Conservation (phyloP, 1,139 yeast genomes). For the Suzukiozyma palmioleophila region DNA sequence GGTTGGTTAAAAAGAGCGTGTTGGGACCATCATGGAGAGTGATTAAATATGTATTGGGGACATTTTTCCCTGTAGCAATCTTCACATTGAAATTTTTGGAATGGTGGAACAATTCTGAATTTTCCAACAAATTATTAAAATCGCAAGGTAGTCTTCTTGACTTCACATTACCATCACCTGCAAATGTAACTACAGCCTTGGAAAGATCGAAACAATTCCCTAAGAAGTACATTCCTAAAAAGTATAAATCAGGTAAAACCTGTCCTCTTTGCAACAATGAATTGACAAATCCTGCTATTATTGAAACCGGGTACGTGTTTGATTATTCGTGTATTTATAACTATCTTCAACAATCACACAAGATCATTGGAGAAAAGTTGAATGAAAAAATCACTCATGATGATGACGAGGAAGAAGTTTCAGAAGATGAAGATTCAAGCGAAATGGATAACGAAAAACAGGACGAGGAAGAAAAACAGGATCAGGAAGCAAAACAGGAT, state of each 20-base stretch:
- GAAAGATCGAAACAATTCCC: conserved; percentile 8
- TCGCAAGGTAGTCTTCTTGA: conserved; percentile 48
- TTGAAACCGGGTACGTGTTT: conserved; percentile 88
- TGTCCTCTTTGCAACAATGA: conserved; percentile 74
- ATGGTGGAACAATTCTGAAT: conserved; percentile 89
- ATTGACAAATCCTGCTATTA: conserved; percentile 75
- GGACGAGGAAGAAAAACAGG: conserved; percentile 6
- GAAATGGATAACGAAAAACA: conserved; percentile 7
- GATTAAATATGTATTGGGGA: conserved; percentile 40
- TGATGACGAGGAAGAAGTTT: conserved; percentile 14
- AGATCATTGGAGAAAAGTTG: conserved; percentile 23
- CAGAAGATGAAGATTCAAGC: conserved; percentile 14
- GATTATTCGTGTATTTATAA: conserved; percentile 84
- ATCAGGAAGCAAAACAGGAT: conserved; percentile 8
- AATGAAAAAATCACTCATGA: conserved; percentile 9
- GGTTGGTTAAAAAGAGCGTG: conserved; percentile 24
- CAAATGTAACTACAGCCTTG: conserved; percentile 19
- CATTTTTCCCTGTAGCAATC: conserved; percentile 77
- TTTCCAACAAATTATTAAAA: conserved; percentile 58
- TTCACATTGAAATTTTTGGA: conserved; percentile 83
- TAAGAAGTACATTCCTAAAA: conserved; percentile 6
- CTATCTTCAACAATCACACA: conserved; percentile 49
- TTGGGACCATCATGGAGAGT: conserved; percentile 39
- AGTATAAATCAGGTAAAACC: conserved; percentile 27
- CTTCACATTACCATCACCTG: conserved; percentile 53